These are phyloP conservation scores for Phlyctochytrium bullatum DNA, from an alignment of 192 early-diverging fungal genomes.

Conservation along the genomic window DNA sequence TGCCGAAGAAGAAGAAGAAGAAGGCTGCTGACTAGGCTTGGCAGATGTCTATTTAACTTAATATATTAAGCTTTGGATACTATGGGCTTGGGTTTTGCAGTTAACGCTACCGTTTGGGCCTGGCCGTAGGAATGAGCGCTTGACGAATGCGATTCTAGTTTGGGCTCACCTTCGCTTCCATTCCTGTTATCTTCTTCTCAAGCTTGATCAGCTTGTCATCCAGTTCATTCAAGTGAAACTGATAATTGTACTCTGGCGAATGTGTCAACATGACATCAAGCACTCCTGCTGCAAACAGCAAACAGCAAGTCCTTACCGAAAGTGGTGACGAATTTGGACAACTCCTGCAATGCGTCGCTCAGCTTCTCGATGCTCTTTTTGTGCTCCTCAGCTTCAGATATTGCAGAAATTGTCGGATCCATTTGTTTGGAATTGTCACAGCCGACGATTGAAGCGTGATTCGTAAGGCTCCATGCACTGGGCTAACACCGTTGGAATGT, in stretches of 20 bases:
- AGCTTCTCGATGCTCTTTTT: too few species aligned
- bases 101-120: background rate
- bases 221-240: background rate
- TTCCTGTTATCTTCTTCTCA: background rate
- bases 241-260: background rate
- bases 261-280: background rate
- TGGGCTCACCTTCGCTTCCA: background rate
- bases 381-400: too few species aligned
- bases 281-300: background rate
- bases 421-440: too few species aligned
- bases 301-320: conserved; percentile 7
- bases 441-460: too few species aligned
- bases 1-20: conserved; percentile 10
- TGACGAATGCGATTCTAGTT: background rate
- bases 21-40: background rate
- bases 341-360: too few species aligned
- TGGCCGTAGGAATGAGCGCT: too few species aligned
- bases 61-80: background rate
- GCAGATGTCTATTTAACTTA: background rate
- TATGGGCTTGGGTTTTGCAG: background rate
- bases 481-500: too few species aligned
- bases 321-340: background rate
- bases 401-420: too few species aligned
- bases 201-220: conserved; percentile 3
- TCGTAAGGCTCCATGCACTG: too few species aligned